Evolutionary conservation across 345 rosid genomes (phyloP).

Genomic region (Eucalyptus curtisii): DNA sequence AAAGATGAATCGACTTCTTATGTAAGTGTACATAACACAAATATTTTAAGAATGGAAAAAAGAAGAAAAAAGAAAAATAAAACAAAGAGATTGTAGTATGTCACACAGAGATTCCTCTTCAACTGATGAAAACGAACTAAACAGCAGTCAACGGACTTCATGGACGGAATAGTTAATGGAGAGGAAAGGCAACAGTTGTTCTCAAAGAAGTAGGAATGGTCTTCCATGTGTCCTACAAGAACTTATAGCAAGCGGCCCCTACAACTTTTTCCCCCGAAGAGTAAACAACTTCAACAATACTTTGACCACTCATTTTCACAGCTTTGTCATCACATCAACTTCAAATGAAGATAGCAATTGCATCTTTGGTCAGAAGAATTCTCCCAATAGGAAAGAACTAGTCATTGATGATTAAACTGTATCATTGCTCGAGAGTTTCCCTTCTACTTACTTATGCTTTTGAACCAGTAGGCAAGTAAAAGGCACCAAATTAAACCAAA

Average conservation of each 20-base stretch:
- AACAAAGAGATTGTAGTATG: not conserved
- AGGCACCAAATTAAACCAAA: not conserved
- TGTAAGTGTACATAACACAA: not conserved
- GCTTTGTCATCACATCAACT: not conserved
- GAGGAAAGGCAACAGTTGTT: not conserved
- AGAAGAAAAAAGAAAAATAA: not conserved
- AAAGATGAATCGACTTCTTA: not conserved
- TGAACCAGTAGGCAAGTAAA: not conserved
- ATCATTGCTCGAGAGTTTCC: not conserved
- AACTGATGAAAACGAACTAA: not conserved
- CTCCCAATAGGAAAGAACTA: not conserved
- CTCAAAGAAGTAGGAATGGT: not conserved
- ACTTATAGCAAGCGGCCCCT: not conserved
- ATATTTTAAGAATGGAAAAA: not conserved
- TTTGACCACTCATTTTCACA: not conserved
- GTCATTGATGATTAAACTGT: not conserved
- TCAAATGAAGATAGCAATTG: not conserved
- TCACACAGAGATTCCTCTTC: not conserved
- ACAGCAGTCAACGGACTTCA: not conserved
- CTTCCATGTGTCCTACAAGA: not conserved
- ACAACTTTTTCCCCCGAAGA: not conserved
- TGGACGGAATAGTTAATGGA: not conserved
- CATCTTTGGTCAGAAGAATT: not conserved
- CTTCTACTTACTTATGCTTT: not conserved
- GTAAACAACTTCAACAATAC: not conserved